Evolutionary conservation across 805 yeast genomes (phyloP).

Genomic region (Suhomyces emberorum): DNA sequence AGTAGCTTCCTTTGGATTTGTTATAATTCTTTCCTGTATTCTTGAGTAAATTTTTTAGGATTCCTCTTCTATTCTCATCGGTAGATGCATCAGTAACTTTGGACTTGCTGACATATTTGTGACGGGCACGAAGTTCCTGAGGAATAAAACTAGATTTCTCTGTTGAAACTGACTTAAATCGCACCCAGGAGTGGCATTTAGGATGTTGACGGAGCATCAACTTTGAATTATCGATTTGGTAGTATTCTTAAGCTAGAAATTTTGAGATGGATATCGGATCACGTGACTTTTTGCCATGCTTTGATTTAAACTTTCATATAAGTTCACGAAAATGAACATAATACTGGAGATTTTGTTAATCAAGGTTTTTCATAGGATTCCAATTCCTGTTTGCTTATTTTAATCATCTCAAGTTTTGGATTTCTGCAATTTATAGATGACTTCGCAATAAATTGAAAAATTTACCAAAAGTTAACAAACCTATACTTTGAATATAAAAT

Average conservation of each 20-base stretch:
- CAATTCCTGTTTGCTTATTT: too few species aligned
- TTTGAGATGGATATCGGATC: slow-evolving; percentile 1
- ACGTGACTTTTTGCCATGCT: too few species aligned
- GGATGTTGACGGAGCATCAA: not conserved
- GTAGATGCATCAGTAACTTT: not conserved
- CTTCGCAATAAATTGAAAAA: too few species aligned
- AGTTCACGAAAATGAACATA: too few species aligned
- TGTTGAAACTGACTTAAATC: not conserved
- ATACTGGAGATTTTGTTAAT: too few species aligned
- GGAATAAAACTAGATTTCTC: slow-evolving; percentile 3
- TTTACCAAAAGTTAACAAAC: too few species aligned
- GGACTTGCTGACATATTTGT: not conserved
- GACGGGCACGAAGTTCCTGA: slow-evolving; percentile 1
- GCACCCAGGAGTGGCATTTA: not conserved
- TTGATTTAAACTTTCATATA: too few species aligned
- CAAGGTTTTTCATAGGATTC: too few species aligned
- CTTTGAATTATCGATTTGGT: not conserved
- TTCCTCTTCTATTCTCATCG: not conserved
- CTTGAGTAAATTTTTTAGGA: slow-evolving; percentile 2
- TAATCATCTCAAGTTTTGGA: too few species aligned
- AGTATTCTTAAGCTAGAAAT: too few species aligned
- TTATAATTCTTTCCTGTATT: slow-evolving; percentile 4
- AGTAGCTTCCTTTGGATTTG: slow-evolving; percentile 6
- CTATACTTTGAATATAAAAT: too few species aligned
- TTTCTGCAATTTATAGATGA: too few species aligned